Evolutionary conservation across 2,329 filamentous ascomycete genomes (phyloP).

Genomic region (Fusarium sp.): DNA sequence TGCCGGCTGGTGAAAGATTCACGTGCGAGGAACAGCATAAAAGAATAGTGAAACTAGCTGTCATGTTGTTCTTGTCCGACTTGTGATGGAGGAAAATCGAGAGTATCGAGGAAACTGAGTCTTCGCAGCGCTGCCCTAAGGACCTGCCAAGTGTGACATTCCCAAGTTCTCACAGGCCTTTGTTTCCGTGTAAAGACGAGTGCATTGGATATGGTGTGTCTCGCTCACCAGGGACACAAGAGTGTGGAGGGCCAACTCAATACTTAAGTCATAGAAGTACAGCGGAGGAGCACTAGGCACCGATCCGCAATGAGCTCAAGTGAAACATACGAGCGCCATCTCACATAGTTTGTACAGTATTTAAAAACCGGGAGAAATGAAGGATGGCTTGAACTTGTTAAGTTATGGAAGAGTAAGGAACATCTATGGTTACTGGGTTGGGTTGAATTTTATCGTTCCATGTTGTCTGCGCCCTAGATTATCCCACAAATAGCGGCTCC

Average conservation of each 20-base stretch:
- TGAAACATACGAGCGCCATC: not conserved
- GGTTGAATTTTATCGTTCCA: constrained; percentile 3
- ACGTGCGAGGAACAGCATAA: too few species aligned
- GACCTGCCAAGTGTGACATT: too few species aligned
- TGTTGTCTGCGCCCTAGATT: not conserved
- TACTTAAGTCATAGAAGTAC: not conserved
- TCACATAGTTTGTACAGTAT: not conserved
- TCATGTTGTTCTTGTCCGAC: too few species aligned
- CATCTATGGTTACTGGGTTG: not conserved
- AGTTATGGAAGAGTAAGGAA: not conserved
- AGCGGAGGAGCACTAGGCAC: not conserved
- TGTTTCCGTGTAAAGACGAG: too few species aligned
- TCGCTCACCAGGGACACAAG: too few species aligned
- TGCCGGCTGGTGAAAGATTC: too few species aligned
- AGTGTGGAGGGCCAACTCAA: not conserved
- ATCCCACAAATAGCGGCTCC: not conserved
- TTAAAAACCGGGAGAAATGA: not conserved
- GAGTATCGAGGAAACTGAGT: too few species aligned
- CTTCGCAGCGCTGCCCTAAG: too few species aligned
- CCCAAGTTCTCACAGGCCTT: too few species aligned
- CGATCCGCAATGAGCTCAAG: not conserved
- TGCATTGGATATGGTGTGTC: too few species aligned
- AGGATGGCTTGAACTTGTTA: not conserved
- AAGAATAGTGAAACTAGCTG: too few species aligned
- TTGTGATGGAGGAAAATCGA: too few species aligned